phyloP scores from a whole-genome alignment of 768 basidiomycete genomes.

The Tulasnella sp. region DNA sequence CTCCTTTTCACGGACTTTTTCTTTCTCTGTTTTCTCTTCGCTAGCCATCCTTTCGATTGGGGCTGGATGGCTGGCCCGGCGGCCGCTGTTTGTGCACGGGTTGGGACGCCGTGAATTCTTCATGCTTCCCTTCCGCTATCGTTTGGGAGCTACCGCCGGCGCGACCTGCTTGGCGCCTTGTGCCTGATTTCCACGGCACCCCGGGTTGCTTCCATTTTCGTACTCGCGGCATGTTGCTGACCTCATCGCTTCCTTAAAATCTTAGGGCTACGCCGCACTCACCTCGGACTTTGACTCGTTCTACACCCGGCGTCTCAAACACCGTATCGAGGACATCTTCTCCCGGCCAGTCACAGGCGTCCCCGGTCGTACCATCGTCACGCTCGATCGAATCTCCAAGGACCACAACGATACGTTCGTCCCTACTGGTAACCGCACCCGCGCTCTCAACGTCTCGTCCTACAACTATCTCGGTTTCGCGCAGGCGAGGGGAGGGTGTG shows the following conservation, averaged over 20 bases:
- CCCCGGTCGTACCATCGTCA: constrained; percentile 83
- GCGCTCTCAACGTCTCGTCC: constrained; percentile 91
- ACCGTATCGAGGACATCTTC: constrained; percentile 93
- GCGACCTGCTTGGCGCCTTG: not conserved
- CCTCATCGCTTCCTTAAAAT: not conserved
- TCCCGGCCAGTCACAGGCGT: constrained; percentile 88
- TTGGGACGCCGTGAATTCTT: not conserved
- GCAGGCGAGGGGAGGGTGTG: constrained; percentile 83
- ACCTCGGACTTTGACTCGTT: constrained; percentile 99
- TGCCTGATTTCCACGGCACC: constrained; percentile 13
- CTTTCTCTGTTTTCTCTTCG: not conserved
- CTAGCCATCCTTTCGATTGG: not conserved
- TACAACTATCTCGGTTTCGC: constrained; percentile 99
- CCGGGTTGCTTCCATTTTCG: constrained; percentile 25
- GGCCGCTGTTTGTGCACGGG: not conserved
- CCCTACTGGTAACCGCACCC: constrained; percentile 70
- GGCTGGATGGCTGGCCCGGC: not conserved
- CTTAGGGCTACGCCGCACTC: constrained; percentile 90
- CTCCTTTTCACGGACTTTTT: too few species aligned
- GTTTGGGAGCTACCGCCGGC: not conserved
- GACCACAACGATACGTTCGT: constrained; percentile 75
- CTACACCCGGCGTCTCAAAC: constrained; percentile 92
- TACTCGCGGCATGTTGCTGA: constrained; percentile 1
- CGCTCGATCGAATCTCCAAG: constrained; percentile 73
- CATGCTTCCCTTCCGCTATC: not conserved